These are phyloP conservation scores for Stephania japonica DNA, from an alignment of 164 flowering plant species.

Conservation along the genomic window DNA sequence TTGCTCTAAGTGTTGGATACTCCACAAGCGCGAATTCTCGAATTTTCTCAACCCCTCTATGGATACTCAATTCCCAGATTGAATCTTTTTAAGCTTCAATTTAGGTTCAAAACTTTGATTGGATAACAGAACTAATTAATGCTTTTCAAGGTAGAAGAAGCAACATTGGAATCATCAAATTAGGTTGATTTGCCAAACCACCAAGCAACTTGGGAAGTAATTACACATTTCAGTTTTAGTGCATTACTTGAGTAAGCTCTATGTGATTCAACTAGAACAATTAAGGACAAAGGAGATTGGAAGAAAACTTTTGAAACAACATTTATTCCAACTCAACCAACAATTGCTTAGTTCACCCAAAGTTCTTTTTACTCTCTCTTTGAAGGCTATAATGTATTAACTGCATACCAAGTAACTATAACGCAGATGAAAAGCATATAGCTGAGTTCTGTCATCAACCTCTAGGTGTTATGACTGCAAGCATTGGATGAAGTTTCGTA, in stretches of 20 bases:
- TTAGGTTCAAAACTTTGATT: neutral
- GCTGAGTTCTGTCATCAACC: neutral
- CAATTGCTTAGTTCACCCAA: neutral
- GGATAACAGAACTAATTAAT: neutral
- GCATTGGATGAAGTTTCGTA: constrained; percentile 69
- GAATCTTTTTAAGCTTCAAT: neutral
- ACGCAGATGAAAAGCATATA: neutral
- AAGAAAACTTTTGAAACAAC: neutral
- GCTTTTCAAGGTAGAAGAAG: neutral
- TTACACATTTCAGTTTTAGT: too few relatives aligned
- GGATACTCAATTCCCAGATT: neutral
- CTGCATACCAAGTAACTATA: neutral
- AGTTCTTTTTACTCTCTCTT: neutral
- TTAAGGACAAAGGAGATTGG: neutral
- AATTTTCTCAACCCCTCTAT: neutral
- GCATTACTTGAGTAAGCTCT: too few relatives aligned
- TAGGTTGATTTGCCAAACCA: neutral
- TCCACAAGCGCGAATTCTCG: neutral
- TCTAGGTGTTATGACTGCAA: constrained; percentile 55
- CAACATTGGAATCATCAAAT: neutral
- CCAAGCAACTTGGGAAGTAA: neutral
- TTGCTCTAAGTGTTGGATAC: neutral
- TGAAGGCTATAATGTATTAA: too few relatives aligned
- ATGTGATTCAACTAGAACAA: neutral
- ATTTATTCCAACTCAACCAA: neutral